Conservation (phyloP, 2,329 filamentous ascomycete genomes). For the Aspergillus tubingensis region DNA sequence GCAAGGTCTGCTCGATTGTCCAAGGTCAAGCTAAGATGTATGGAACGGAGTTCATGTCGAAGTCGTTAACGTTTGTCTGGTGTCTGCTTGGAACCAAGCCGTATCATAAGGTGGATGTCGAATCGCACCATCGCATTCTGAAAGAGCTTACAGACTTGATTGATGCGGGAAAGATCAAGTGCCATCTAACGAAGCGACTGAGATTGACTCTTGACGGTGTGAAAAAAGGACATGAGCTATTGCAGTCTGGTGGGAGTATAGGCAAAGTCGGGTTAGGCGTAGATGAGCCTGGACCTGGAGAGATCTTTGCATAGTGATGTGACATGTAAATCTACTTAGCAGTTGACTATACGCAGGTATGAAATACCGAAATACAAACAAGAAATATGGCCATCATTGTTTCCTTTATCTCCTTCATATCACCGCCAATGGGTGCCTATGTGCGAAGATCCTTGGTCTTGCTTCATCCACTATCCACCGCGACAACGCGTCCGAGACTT, state of each 20-base stretch:
- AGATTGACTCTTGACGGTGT: slow-evolving; percentile 38
- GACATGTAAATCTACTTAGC: neutral
- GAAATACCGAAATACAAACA: no score
- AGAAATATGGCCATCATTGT: no score
- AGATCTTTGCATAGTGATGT: neutral
- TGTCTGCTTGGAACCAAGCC: slow-evolving; percentile 45
- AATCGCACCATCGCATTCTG: slow-evolving; percentile 45
- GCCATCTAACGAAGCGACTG: slow-evolving; percentile 2
- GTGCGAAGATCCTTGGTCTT: no score
- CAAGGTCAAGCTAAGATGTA: slow-evolving; percentile 49
- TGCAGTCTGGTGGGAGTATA: slow-evolving; percentile 41
- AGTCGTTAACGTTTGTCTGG: slow-evolving; percentile 48
- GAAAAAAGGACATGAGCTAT: slow-evolving; percentile 41
- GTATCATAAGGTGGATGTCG: slow-evolving; percentile 42
- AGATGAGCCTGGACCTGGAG: neutral
- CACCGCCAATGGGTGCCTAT: no score
- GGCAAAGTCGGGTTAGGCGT: slow-evolving; percentile 11
- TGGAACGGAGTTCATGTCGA: slow-evolving; percentile 50
- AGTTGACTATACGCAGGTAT: no score
- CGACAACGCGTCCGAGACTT: no score
- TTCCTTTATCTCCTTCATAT: no score
- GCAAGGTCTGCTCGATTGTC: slow-evolving; percentile 50
- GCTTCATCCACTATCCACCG: no score
- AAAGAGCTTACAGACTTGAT: slow-evolving; percentile 35
- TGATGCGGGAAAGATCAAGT: neutral